Evolutionary conservation across 331 rosid genomes (phyloP), one percentile per base, ranked within the genome.

Genomic region (Quercus tomentella): DNA sequence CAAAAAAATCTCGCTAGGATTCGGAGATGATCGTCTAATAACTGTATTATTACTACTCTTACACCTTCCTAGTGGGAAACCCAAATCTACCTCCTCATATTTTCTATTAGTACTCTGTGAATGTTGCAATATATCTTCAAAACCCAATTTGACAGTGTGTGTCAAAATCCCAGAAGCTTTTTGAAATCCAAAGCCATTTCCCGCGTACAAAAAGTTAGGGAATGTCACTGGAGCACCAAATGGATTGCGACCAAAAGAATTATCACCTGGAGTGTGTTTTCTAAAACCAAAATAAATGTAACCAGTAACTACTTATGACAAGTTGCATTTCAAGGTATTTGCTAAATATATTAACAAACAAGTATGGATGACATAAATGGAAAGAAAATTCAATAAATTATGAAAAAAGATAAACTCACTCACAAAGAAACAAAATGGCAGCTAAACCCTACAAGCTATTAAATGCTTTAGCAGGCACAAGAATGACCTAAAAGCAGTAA

Each of bases 261-360:
- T 90, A 88, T 92, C 97, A 81, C 88, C 99, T 78, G 77, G 78
- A 61, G 87, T 76, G 88, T 93, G 91, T 92, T 92, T 93, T 92
- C 99, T 96, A 86, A 85, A 91, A 89, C 74, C 87, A 90, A 89
- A 85, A 81, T 78, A 83, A 84, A 78, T 81, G 74, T 77, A 86
- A 86, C 84, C 77, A 80, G 82, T 87, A 73, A 89, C 86, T 76
- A 71, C 65, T 51, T 76, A 72, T 56, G 83, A 85, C 81, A 76
- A 83, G 71, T 80, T 80, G 75, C 81, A 66, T 84, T 84, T 78
- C 70, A 82, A 79, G 74, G 84, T 82, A 41, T 49, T 78, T 37
- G 82, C 68, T 65, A 71, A 69, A 62, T 17, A 43, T 28, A 65
- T 77, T 37, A 63, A 67, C 56, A 75, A 68, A 67, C 52, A 26